These are phyloP conservation scores for Populus euphratica DNA, from an alignment of 345 rosid species.

Conservation along the genomic window DNA sequence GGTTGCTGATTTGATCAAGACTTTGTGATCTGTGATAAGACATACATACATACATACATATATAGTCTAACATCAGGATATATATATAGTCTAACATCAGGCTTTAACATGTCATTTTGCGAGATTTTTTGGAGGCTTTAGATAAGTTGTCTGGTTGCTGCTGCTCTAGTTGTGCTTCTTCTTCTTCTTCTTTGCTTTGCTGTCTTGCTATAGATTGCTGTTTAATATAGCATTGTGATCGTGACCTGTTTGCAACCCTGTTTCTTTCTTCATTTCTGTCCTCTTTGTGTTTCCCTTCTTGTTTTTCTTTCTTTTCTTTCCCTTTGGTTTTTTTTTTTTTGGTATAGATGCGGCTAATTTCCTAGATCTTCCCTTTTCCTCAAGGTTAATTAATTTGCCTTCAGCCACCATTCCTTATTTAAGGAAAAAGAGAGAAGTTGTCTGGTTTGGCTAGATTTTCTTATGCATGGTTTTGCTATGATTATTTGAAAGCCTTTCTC, in stretches of 20 bases:
- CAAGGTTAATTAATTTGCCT: not conserved
- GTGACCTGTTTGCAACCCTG: not conserved
- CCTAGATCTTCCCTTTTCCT: not conserved
- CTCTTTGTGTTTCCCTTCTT: not conserved
- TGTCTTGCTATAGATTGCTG: not conserved
- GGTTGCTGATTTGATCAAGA: too few species aligned
- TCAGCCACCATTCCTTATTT: not conserved
- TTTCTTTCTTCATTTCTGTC: not conserved
- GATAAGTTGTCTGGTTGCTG: not conserved
- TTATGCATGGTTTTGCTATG: not conserved
- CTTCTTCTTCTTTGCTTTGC: not conserved
- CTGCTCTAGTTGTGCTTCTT: too few species aligned
- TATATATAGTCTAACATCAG: too few species aligned
- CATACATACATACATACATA: too few species aligned
- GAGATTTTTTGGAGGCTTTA: not conserved
- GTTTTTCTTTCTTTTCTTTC: not conserved
- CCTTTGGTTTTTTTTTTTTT: not conserved
- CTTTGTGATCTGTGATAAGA: too few species aligned
- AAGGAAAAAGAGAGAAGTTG: too few species aligned
- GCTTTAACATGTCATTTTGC: too few species aligned
- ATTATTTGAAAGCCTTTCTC: not conserved
- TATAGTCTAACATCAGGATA: too few species aligned
- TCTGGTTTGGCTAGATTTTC: not conserved
- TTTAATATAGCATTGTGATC: not conserved
- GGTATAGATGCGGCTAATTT: not conserved